Percentiles rank a stretch among this genome's conserved stretches.
Conservation (phyloP, 208 protist species). For the Trypanosoma lewisi region DNA sequence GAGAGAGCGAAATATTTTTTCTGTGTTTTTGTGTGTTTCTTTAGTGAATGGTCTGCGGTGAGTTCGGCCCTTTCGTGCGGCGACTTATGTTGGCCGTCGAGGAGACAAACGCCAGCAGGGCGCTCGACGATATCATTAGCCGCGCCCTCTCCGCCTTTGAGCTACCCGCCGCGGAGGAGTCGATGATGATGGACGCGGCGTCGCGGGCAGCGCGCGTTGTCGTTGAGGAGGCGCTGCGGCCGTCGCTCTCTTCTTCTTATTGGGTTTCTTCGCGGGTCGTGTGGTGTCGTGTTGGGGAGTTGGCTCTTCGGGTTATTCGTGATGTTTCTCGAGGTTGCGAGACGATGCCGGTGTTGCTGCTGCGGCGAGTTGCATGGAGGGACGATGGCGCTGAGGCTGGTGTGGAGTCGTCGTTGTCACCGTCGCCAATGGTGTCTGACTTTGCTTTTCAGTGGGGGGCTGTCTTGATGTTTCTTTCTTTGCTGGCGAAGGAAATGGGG, state of each 20-base stretch:
- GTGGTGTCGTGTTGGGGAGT: constrained; percentile 19
- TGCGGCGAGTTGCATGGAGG: constrained; percentile 8
- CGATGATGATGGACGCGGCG: neutral
- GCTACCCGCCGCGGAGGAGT: neutral
- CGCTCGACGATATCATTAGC: constrained; percentile 11
- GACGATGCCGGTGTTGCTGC: constrained; percentile 9
- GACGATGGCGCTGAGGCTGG: neutral
- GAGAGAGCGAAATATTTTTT: too few relatives aligned
- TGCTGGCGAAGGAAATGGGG: neutral
- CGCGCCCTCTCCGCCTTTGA: neutral
- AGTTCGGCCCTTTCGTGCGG: constrained; percentile 16
- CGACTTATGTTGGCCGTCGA: constrained; percentile 2
- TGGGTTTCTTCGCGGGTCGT: neutral
- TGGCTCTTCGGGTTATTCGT: constrained; percentile 7
- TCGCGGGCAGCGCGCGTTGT: constrained; percentile 1
- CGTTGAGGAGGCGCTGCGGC: neutral
- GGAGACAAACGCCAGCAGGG: neutral
- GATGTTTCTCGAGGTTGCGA: neutral
- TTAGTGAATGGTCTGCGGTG: neutral
- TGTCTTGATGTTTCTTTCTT: constrained; percentile 9
- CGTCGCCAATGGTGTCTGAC: constrained; percentile 13
- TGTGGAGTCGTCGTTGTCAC: too few relatives aligned
- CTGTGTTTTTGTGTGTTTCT: neutral
- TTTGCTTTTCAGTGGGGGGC: constrained; percentile 17
- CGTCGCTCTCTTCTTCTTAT: too few relatives aligned